Base-by-base conservation (phyloP, 495 filamentous ascomycete species). In the Trichodelitschia bisporula region DNA sequence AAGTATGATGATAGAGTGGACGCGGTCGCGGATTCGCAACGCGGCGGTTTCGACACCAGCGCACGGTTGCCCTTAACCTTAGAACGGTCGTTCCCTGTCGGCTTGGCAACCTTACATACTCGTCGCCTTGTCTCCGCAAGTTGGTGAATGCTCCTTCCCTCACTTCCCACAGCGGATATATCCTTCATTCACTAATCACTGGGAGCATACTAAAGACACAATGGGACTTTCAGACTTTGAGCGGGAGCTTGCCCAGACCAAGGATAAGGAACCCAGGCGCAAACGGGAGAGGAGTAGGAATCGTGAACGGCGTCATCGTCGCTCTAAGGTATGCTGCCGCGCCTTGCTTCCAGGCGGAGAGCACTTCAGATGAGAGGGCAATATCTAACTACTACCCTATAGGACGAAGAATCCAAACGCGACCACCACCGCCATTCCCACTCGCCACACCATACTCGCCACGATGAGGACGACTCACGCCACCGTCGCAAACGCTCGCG, bases 391-490 rank as follows among this genome's bases (percentile, higher is more conserved):
- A 8, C 8, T 25, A 25, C 12, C 8, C 12, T 29, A 29, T 29
- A 29, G 27, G 6, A 8, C 5, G 6, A 29, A 15, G 10, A 29
- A 6, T 15, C 11, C 6, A 15, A 29, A 6, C 15, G 42, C 31
- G 45, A 41, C 13, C 45, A 44, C 33, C 49, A 58, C 37, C 43
- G 47, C 26, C 49, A 59, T 37, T 48, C 49, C 32, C 46, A 50
- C 35, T 51, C 53, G 9, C 18, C 18, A 17, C 15, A 20, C 29
- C 8, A 9, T 18, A 13, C 8, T 9, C 29, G 41, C 37, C 51
- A 47, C 28, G 54, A 48, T 35, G 49, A 50, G 31, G 46, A 58
- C 40, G 52, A 53, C 30, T 57, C 56, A 32, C 51, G 54, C 39
- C 61, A 59, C 1, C 55, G 49, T 20, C 42, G 50, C 36, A 41